These are phyloP conservation scores for Periglandula ipomoeae DNA, from an alignment of 2,329 filamentous ascomycete species.

Conservation along the genomic window DNA sequence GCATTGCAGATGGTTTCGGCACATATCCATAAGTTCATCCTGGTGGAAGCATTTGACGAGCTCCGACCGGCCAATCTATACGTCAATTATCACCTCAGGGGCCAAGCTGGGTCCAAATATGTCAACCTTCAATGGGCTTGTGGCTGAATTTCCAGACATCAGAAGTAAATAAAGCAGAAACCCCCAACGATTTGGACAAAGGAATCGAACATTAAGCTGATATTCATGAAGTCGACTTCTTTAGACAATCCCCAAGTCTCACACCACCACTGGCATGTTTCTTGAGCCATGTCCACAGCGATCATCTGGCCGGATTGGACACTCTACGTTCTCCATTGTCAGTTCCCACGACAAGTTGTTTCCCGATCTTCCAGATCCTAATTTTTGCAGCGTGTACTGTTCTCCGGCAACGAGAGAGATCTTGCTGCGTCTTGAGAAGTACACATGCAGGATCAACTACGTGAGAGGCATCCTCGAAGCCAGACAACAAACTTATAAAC, in stretches of 20 bases:
- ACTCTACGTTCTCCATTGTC: conserved; percentile 66
- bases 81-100: not conserved
- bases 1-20: too few species aligned
- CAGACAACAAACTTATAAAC: conserved; percentile 64
- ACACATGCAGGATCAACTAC: conserved; percentile 73
- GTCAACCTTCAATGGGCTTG: conserved; percentile 68
- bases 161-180: conserved; percentile 37
- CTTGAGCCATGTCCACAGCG: conserved; percentile 85
- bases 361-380: not conserved
- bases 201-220: not conserved
- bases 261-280: conserved; percentile 72
- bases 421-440: conserved; percentile 69
- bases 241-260: conserved; percentile 46
- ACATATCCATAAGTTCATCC: not conserved
- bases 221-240: conserved; percentile 63
- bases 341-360: too few species aligned
- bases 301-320: conserved; percentile 78
- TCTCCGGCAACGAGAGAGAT: conserved; percentile 76
- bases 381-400: conserved; percentile 60
- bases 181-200: not conserved
- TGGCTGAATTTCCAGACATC: conserved; percentile 73
- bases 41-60: not conserved
- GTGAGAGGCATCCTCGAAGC: conserved; percentile 68
- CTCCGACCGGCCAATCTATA: too few species aligned
- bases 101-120: conserved; percentile 30